Base-by-base conservation (phyloP, 164 flowering plant genomes). In the Magnolia sinica region DNA sequence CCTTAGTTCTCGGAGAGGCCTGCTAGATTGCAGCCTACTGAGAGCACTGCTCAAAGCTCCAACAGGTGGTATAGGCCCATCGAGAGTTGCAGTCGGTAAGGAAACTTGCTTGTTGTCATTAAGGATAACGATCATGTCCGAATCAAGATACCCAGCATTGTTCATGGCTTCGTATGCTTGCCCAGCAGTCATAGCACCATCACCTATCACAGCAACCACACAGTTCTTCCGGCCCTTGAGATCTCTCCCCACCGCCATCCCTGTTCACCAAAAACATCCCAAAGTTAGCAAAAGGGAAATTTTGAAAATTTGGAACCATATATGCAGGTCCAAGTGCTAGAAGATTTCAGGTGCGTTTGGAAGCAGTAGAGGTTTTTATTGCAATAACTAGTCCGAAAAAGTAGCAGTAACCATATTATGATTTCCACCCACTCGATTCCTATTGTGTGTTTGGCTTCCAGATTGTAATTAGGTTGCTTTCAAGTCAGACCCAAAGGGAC, bases 91-190 rank as follows among this genome's bases (percentile, higher is more conserved):
- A 63, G 99, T 96, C 16, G 99, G 99, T 52, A 95, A 80, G 27
- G 99, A 95, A 72, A 95, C 98, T 74, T 95, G 98, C 76, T 89
- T 95, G 87, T 95, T 95, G 83, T 95, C 98, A 81, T 95, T 95
- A 31, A 95, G 96, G 68, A 95, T 92, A 37, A 95, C 97, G 76
- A 95, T 92, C 99, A 95, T 93, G 77, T 95, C 96, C 3, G 98
- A 89, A 72, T 95, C 99, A n/a, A 95, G 79, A 83, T 95, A 93
- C 14, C 99, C 99, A 6, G 99, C 97, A 76, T 95, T 95, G 86
- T 95, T 95, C 99, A 95, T 93, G 73, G 99, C 99, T 79, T 95
- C 99, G 79, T 92, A 96, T 74, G 99, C 99, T 82, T 96, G 99
- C 52, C 99, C 99, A 5, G 99, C 99, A 50, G 99, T 96, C 99